Base-by-base conservation (phyloP, 768 basidiomycete species). In the Terana coerulea region DNA sequence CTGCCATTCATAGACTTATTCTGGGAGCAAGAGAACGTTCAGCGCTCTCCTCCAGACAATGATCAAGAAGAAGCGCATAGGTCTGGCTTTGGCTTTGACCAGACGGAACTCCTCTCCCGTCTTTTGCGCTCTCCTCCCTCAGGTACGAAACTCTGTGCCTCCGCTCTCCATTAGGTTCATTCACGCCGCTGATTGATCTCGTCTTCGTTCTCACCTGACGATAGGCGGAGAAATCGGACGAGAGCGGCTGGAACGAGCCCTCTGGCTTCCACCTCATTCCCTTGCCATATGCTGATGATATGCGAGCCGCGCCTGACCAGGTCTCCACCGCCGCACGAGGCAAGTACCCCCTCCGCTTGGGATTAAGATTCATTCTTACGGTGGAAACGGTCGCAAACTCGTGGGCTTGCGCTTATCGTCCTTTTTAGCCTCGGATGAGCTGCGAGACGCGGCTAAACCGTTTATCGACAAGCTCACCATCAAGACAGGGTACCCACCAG, bases 221-320 rank as follows among this genome's bases (percentile, higher is more conserved):
- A 46, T 56, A 94, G 84, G 84, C 78, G 51, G 92, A 97, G 65
- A 78, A 77, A 41, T 58, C 70, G 29, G 83, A 86, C 59, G 81
- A 84, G 28, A 78, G 76, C 9, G 91, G 89, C 6, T 88, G 83
- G 75, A 83, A 80, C 46, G 84, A 88, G 35, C 91, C 97, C 29
- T 83, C 90, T 1, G 97, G 97, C 5, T 88, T 98, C 61, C 94
- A 98, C 67, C 74, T 98, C 45, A 86, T 98, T 52, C 87, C 88
- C 14, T 66, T 98, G n/a, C 95, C 95, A 0, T 99, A 89, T 64
- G 88, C 90, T 3, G 97, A 99, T 63, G 97, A 99, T 60, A 87
- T 98, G 43, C 83, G 97, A 42, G 75, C 76, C 17, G 88, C 88
- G 5, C 84, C 88, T 2, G 68, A 93, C 10, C 79, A 84, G 17